Percentiles rank a stretch among this genome's conserved stretches.
Conservation (phyloP, 805 yeast genomes). For the Nakazawaea ambrosiae region DNA sequence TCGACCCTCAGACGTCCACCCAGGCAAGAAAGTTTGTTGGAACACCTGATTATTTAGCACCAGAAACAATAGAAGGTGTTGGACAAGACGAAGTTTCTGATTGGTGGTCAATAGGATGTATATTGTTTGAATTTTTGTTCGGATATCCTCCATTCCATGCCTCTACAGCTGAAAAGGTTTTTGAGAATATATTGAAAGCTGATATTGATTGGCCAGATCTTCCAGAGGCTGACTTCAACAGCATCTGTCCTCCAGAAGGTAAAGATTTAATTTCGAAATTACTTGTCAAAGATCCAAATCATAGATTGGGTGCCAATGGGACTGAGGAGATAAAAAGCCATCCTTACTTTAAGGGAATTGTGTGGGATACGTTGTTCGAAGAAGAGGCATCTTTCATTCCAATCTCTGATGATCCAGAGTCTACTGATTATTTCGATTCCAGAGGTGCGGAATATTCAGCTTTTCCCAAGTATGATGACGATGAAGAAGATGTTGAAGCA, state of each 20-base stretch:
- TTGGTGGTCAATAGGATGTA: conserved; percentile 99
- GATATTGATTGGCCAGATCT: conserved; percentile 81
- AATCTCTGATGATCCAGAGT: conserved; percentile 66
- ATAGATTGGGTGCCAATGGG: conserved; percentile 74
- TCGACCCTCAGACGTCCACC: conserved; percentile 59
- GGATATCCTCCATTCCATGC: conserved; percentile 97
- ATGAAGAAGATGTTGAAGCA: conserved; percentile 22
- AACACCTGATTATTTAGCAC: conserved; percentile 96
- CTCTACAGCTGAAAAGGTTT: conserved; percentile 69
- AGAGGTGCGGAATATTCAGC: conserved; percentile 78
- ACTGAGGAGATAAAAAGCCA: conserved; percentile 74
- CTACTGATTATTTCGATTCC: conserved; percentile 83
- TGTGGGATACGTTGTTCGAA: conserved; percentile 68
- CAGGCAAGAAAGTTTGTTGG: conserved; percentile 75
- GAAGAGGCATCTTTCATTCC: conserved; percentile 86
- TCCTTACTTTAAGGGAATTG: conserved; percentile 62
- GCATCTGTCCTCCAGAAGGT: conserved; percentile 57
- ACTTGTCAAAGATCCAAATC: conserved; percentile 53
- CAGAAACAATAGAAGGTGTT: conserved; percentile 84
- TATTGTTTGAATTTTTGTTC: conserved; percentile 81
- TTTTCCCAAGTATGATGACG: conserved; percentile 42
- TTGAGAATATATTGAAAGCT: conserved; percentile 69
- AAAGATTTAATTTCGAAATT: conserved; percentile 64
- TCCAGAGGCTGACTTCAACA: conserved; percentile 41
- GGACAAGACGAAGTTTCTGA: conserved; percentile 84